phyloP scores from a whole-genome alignment of 148 eudicot species.

The Polygonum aviculare region DNA sequence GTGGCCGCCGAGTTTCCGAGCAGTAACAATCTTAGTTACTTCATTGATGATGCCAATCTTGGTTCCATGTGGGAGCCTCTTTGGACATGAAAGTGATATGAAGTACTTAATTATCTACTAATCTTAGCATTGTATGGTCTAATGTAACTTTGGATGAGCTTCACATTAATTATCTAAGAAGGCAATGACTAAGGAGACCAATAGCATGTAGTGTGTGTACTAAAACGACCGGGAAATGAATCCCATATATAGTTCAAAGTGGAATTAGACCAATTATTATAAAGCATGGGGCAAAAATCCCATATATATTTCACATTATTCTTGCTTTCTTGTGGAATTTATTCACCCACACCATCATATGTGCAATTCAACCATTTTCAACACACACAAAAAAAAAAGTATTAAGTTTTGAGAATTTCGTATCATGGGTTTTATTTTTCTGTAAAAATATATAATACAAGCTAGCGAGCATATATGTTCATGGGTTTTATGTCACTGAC shows the following conservation, averaged over 20 bases:
- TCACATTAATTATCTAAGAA: neutral
- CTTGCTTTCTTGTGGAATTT: too few relatives aligned
- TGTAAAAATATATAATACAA: too few relatives aligned
- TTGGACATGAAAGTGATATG: constrained; percentile 3
- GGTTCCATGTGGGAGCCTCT: constrained; percentile 3
- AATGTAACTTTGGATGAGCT: neutral
- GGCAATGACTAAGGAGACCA: neutral
- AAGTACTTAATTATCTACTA: neutral
- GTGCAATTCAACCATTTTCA: too few relatives aligned
- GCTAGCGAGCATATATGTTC: too few relatives aligned
- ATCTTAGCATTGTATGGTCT: constrained; percentile 1
- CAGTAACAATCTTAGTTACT: neutral
- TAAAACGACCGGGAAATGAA: neutral
- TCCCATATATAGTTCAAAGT: neutral
- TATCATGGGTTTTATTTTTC: too few relatives aligned
- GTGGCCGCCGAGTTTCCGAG: neutral
- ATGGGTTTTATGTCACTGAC: neutral
- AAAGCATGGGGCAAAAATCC: too few relatives aligned
- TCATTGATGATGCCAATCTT: constrained; percentile 1
- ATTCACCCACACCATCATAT: too few relatives aligned
- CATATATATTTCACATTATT: too few relatives aligned
- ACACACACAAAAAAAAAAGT: too few relatives aligned
- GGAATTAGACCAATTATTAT: neutral
- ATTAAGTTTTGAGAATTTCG: too few relatives aligned
- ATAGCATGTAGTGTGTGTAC: neutral